Percentiles rank a stretch among this genome's conserved stretches.
Conservation (phyloP, 306 rosid genomes). For the Biancaea sappan region DNA sequence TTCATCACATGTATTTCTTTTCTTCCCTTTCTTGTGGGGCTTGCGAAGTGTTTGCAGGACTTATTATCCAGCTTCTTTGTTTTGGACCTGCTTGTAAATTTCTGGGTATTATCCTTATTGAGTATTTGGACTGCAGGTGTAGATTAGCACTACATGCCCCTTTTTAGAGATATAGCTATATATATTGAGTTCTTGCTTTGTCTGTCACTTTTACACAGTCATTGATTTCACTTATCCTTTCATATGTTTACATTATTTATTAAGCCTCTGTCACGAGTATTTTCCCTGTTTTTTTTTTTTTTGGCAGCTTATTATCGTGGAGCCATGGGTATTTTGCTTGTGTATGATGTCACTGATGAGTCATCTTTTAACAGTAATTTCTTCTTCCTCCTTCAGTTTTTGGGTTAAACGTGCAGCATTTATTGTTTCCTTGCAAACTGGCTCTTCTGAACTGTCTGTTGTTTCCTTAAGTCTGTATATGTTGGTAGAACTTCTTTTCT, state of each 20-base stretch:
- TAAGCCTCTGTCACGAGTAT: neutral
- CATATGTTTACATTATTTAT: slow-evolving; percentile 10
- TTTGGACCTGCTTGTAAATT: neutral
- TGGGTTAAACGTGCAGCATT: slow-evolving; percentile 8
- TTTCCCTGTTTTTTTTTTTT: slow-evolving; percentile 24
- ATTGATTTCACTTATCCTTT: slow-evolving; percentile 8
- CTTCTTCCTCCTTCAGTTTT: slow-evolving; percentile 25
- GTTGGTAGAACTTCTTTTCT: neutral
- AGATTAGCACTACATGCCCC: neutral
- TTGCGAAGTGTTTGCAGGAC: neutral
- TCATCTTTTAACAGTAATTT: slow-evolving; percentile 81
- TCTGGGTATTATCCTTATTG: neutral
- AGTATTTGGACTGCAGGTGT: neutral
- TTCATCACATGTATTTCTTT: neutral
- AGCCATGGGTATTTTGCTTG: slow-evolving; percentile 91
- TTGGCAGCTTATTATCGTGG: slow-evolving; percentile 83
- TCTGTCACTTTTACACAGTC: neutral
- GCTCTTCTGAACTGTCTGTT: neutral
- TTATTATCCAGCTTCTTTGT: slow-evolving; percentile 1
- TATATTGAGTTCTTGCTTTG: slow-evolving; percentile 10
- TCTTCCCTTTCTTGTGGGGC: neutral
- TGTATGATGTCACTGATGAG: slow-evolving; percentile 83
- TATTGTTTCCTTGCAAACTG: neutral
- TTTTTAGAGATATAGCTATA: slow-evolving; percentile 6
- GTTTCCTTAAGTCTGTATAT: neutral